These are phyloP conservation scores for Colletotrichum sp. DNA, from an alignment of 2,329 filamentous ascomycete genomes.

Conservation along the genomic window DNA sequence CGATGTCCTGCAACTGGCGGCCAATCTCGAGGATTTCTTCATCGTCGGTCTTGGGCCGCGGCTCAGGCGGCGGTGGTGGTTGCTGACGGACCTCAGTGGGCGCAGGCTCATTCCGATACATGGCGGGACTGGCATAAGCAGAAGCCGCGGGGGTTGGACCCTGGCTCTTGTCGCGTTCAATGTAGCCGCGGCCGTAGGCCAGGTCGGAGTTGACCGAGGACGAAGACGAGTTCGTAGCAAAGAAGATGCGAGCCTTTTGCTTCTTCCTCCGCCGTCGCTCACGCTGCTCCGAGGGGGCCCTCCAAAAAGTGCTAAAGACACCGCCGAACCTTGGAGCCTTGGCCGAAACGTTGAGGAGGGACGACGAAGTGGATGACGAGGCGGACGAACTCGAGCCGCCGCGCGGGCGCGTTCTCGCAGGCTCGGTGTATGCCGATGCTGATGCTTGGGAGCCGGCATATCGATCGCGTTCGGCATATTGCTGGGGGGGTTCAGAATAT, in stretches of 20 bases:
- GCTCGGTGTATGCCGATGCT: conserved; percentile 3
- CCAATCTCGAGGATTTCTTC: conserved; percentile 63
- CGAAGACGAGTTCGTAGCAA: conserved; percentile 67
- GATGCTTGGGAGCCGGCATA: conserved; percentile 11
- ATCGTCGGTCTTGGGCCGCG: conserved; percentile 49
- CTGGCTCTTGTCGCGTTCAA: conserved; percentile 44
- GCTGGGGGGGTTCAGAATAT: neutral
- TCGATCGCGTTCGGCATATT: conserved; percentile 2
- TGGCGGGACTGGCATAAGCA: neutral
- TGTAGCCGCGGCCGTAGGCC: conserved; percentile 69
- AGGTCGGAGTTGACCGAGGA: conserved; percentile 73
- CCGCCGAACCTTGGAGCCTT: conserved; percentile 55
- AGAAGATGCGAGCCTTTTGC: conserved; percentile 59
- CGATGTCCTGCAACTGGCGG: conserved; percentile 58
- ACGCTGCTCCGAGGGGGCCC: conserved; percentile 61
- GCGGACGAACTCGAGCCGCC: conserved; percentile 40
- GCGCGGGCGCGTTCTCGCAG: conserved; percentile 28
- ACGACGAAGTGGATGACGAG: conserved; percentile 61
- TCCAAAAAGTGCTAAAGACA: conserved; percentile 68
- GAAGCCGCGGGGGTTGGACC: conserved; percentile 31
- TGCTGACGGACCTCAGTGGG: conserved; percentile 18
- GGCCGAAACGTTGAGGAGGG: conserved; percentile 71
- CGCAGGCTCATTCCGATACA: conserved; percentile 13
- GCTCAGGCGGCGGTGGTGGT: conserved; percentile 25
- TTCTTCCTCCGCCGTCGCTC: conserved; percentile 43